phyloP scores from a whole-genome alignment of 805 yeast species.

The Candida ovalis region DNA sequence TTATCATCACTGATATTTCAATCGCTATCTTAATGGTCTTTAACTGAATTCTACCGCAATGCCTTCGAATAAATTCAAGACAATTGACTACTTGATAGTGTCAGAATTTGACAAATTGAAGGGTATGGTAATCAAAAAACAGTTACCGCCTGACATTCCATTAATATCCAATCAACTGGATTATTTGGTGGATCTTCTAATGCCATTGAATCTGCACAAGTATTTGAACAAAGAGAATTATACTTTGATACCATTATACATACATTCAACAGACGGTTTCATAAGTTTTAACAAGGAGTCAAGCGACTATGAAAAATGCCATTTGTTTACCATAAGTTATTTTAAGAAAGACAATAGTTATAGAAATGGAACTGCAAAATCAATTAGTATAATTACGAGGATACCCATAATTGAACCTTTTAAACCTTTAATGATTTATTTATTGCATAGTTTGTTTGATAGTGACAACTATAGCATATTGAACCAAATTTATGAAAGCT shows the following conservation, averaged over 20 bases:
- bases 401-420: conserved; percentile 43
- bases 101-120: conserved; percentile 78
- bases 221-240: conserved; percentile 50
- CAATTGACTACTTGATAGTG: conserved; percentile 38
- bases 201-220: conserved; percentile 38
- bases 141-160: conserved; percentile 54
- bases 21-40: too few species aligned
- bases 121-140: conserved; percentile 65
- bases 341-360: conserved; percentile 28
- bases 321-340: conserved; percentile 28
- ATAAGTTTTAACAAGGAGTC: conserved; percentile 15
- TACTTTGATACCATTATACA: conserved; percentile 51
- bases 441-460: conserved; percentile 40
- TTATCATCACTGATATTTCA: too few species aligned
- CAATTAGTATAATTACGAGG: conserved; percentile 43
- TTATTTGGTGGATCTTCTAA: conserved; percentile 18
- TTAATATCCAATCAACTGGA: conserved; percentile 58
- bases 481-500: conserved; percentile 12
- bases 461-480: conserved; percentile 6
- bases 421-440: conserved; percentile 43
- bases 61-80: neutral
- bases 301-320: conserved; percentile 15
- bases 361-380: conserved; percentile 41
- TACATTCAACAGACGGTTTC: conserved; percentile 15
- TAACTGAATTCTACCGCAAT: too few species aligned